Conservation (phyloP, 1,284 basidiomycete genomes). For the Pascua guehoae region DNA sequence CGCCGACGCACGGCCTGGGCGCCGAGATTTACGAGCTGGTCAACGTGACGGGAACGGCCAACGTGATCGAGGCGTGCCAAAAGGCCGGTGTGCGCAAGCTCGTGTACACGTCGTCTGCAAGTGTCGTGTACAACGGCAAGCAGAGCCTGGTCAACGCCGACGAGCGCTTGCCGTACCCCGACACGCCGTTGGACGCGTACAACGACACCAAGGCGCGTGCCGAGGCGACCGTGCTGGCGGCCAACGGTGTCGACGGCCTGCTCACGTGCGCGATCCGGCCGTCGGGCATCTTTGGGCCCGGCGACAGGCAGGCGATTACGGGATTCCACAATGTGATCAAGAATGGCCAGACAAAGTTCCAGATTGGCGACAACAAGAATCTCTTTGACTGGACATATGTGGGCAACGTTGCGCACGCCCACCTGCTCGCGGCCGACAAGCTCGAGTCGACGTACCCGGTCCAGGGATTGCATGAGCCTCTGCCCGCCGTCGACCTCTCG, state of each 20-base stretch:
- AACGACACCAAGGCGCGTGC: conserved; percentile 95
- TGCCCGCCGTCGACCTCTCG: conserved; percentile 63
- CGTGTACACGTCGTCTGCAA: conserved; percentile 92
- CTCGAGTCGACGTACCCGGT: conserved; percentile 45
- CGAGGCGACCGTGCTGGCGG: conserved; percentile 75
- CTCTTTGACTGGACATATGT: conserved; percentile 98
- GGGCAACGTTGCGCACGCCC: conserved; percentile 90
- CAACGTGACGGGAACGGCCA: conserved; percentile 87
- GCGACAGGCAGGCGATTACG: conserved; percentile 81
- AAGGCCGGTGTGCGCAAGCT: conserved; percentile 74
- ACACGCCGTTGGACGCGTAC: conserved; percentile 80
- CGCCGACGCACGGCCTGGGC: conserved; percentile 72
- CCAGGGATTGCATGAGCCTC: conserved; percentile 56
- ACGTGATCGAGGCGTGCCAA: conserved; percentile 75
- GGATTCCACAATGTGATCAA: conserved; percentile 79
- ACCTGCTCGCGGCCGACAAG: conserved; percentile 84
- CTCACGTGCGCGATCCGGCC: conserved; percentile 87
- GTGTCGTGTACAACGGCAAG: conserved; percentile 82
- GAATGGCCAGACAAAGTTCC: conserved; percentile 80
- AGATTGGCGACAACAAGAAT: conserved; percentile 91
- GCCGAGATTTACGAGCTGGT: conserved; percentile 81
- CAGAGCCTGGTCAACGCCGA: conserved; percentile 78
- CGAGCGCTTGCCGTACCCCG: conserved; percentile 77
- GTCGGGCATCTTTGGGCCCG: conserved; percentile 95
- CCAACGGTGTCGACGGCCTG: conserved; percentile 77